Percentiles rank a stretch among this genome's conserved stretches.
Evolutionary conservation across 1,284 basidiomycete species (phyloP).

Genomic region (Boletus sp.): DNA sequence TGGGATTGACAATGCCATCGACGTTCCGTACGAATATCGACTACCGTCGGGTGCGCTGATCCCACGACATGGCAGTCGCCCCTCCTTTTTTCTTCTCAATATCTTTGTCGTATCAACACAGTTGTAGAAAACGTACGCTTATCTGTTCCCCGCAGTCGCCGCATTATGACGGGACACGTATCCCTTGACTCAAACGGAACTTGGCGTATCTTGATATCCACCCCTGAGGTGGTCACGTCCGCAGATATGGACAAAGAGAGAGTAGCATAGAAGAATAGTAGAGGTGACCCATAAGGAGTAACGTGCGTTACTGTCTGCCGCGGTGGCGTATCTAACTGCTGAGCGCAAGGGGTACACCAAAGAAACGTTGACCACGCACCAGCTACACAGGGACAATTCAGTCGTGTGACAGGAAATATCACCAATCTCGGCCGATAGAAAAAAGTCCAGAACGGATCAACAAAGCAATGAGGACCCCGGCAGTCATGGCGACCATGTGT

Average conservation of each 20-base stretch:
- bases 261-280: neutral
- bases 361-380: neutral
- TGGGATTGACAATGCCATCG: slow-evolving; percentile 23
- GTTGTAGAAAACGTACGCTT: slow-evolving; percentile 30
- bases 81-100: neutral
- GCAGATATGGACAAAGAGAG: slow-evolving; percentile 14
- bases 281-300: neutral
- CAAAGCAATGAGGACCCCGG: neutral
- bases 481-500: slow-evolving; percentile 1
- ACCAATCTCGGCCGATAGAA: slow-evolving; percentile 7
- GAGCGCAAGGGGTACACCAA: neutral
- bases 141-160: slow-evolving; percentile 7
- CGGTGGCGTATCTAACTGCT: neutral
- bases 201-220: slow-evolving; percentile 39
- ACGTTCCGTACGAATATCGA: slow-evolving; percentile 13
- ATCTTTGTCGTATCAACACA: slow-evolving; percentile 2
- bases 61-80: slow-evolving; percentile 26
- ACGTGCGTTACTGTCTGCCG: neutral
- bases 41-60: slow-evolving; percentile 23
- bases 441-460: slow-evolving; percentile 11
- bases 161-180: slow-evolving; percentile 8
- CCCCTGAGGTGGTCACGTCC: slow-evolving; percentile 38
- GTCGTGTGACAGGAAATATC: slow-evolving; percentile 20
- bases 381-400: neutral
- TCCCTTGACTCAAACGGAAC: slow-evolving; percentile 16